Percentiles rank a stretch among this genome's conserved stretches.
phyloP scores from a whole-genome alignment of 352 stramenopile species.

The Phytophthora fragariae region DNA sequence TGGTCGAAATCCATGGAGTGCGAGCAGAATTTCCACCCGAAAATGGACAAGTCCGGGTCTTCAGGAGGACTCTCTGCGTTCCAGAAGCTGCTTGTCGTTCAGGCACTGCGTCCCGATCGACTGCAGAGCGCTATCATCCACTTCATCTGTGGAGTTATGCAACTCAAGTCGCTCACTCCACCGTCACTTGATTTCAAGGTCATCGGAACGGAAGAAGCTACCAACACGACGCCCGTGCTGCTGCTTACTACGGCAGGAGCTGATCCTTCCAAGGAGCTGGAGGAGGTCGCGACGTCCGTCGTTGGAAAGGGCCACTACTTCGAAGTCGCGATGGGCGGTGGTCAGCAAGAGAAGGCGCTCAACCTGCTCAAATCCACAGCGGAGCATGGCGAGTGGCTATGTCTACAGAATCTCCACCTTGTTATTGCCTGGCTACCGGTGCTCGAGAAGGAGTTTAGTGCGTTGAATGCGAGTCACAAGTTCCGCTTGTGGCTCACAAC shows the following conservation, averaged over 20 bases:
- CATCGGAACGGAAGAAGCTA: constrained; percentile 73
- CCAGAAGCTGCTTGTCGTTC: constrained; percentile 94
- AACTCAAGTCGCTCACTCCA: constrained; percentile 89
- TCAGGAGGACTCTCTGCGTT: constrained; percentile 81
- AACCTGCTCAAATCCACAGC: constrained; percentile 78
- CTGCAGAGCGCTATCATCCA: constrained; percentile 91
- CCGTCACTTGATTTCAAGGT: constrained; percentile 82
- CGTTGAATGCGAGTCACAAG: constrained; percentile 72
- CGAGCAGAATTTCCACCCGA: constrained; percentile 92
- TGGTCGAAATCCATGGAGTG: constrained; percentile 92
- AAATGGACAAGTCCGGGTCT: constrained; percentile 71
- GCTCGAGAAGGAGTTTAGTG: constrained; percentile 92
- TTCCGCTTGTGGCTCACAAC: constrained; percentile 97
- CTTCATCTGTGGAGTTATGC: constrained; percentile 91
- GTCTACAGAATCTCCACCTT: constrained; percentile 96
- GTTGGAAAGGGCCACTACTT: constrained; percentile 93
- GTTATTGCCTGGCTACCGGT: constrained; percentile 94
- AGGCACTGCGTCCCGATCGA: constrained; percentile 91
- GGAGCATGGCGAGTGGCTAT: constrained; percentile 93
- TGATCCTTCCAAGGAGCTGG: constrained; percentile 94
- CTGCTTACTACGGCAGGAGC: constrained; percentile 94
- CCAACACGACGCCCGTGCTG: constrained; percentile 85
- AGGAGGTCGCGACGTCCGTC: constrained; percentile 88
- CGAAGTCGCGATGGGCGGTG: constrained; percentile 95
- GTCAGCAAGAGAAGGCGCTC: constrained; percentile 93